Evolutionary conservation across 306 rosid genomes (phyloP), one percentile per base, ranked within the genome.

Genomic region (Prosopis cineraria): DNA sequence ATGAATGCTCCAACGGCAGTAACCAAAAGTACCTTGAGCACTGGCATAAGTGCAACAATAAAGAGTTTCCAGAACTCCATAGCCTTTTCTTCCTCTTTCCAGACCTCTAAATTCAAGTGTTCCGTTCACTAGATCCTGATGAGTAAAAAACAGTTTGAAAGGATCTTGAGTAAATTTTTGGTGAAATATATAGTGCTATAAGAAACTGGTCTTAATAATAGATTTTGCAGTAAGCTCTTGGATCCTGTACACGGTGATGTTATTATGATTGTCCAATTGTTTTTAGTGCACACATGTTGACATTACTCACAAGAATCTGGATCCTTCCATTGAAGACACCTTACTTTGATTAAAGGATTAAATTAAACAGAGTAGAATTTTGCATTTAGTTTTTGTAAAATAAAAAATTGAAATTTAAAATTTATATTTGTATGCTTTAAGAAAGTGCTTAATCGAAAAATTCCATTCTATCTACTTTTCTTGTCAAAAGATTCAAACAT

Each of bases 31-130:
- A 81, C 39, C 44, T 84, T 84, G 8, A 84, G 55, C 70, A 72
- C 73, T 68, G 84, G 77, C 41, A 53, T 30, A 40, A 80, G 73
- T 58, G 87, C 80, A 66, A 58, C 68, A 16, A 80, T 0, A 47
- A 47, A 80, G 66, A 84, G 74, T 53, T 68, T 77, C 87, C 19
- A 77, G 25, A 73, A 76, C 1, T 67, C 62, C 87, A 84, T 84
- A 6, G 13, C 31, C n/a, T 52, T 17, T 12, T 34, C 36, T 72
- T n/a, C 4, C 40, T 16, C 27, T 76, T 55, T 20, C 48, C 70
- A 8, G 22, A 66, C 12, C 27, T 66, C 14, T 47, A 43, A 68
- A 27, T 27, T 19, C 19, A 64, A 58, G 44, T 50, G 68, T 36
- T 29, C 6, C 30, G n/a, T 41, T 31, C 59, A 34, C 40, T 5